Evolutionary conservation across 495 filamentous ascomycete genomes (phyloP).

Genomic region (Penicillium ucsense): DNA sequence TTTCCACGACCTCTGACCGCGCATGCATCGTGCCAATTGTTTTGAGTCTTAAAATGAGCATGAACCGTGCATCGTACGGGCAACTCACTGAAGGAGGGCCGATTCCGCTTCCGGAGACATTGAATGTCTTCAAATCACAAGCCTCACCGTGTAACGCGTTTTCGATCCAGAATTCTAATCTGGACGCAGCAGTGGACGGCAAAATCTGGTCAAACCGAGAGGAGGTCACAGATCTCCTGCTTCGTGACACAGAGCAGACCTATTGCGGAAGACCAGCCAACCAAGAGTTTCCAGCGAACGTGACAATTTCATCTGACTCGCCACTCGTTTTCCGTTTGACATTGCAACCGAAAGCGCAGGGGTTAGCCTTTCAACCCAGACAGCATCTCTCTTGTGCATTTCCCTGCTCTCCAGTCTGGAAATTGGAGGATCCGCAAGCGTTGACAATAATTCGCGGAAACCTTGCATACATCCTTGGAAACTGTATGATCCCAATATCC

Average conservation of each 20-base stretch:
- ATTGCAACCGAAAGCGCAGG: neutral
- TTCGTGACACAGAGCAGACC: neutral
- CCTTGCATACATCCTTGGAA: neutral
- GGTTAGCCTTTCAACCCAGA: neutral
- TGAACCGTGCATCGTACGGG: slow-evolving; percentile 1
- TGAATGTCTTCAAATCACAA: neutral
- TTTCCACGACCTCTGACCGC: neutral
- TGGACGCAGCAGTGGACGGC: neutral
- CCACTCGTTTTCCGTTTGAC: too few species aligned
- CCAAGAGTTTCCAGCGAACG: too few species aligned
- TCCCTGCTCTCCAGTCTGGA: neutral
- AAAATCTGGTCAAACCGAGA: neutral
- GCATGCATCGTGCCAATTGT: neutral
- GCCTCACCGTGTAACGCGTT: neutral
- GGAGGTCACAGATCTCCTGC: neutral
- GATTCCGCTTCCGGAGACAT: neutral
- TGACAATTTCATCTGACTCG: too few species aligned
- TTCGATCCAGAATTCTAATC: neutral
- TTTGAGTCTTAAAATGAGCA: neutral
- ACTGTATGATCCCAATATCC: neutral
- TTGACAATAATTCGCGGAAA: neutral
- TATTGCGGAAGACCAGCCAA: neutral
- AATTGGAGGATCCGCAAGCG: neutral
- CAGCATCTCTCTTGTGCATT: neutral
- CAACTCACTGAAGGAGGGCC: neutral